Conservation (phyloP, 495 filamentous ascomycete genomes). For the Penicillium diatomitis region DNA sequence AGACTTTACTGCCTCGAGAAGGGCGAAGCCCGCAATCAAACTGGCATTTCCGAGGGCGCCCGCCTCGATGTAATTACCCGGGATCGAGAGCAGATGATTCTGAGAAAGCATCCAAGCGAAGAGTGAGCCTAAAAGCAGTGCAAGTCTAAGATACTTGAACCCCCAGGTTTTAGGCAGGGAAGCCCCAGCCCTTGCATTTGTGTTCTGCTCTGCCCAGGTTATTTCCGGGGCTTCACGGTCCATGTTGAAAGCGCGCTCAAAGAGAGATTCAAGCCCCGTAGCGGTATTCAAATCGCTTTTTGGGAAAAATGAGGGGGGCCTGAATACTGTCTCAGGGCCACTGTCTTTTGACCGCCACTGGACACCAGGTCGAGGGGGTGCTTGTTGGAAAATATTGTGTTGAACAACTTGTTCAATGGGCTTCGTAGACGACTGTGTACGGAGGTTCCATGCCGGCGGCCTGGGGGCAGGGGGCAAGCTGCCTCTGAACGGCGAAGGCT, state of each 20-base stretch:
- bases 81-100: conserved; percentile 21
- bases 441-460: conserved; percentile 52
- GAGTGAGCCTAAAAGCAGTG: conserved; percentile 23
- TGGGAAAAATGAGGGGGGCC: conserved; percentile 44
- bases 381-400: conserved; percentile 30
- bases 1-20: conserved; percentile 29
- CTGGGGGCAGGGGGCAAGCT: conserved; percentile 56
- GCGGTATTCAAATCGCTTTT: conserved; percentile 30
- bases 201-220: conserved; percentile 7
- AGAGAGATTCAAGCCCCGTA: conserved; percentile 40
- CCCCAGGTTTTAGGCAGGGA: conserved; percentile 9
- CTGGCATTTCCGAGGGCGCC: conserved; percentile 32
- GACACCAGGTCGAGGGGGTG: conserved; percentile 11
- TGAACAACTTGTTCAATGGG: conserved; percentile 27
- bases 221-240: conserved; percentile 19
- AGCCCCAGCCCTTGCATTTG: conserved; percentile 4
- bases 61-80: conserved; percentile 34
- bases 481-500: conserved; percentile 50
- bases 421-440: conserved; percentile 43
- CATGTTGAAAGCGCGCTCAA: conserved; percentile 38
- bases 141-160: conserved; percentile 26
- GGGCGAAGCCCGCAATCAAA: conserved; percentile 32
- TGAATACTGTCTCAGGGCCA: conserved; percentile 28
- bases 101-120: conserved; percentile 29
- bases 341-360: conserved; percentile 13